A percentile compares a stretch with the other conserved stretches of the same genome.
These are phyloP conservation scores for Botryobasidium botryosum DNA, from an alignment of 768 basidiomycete genomes.

Conservation along the genomic window DNA sequence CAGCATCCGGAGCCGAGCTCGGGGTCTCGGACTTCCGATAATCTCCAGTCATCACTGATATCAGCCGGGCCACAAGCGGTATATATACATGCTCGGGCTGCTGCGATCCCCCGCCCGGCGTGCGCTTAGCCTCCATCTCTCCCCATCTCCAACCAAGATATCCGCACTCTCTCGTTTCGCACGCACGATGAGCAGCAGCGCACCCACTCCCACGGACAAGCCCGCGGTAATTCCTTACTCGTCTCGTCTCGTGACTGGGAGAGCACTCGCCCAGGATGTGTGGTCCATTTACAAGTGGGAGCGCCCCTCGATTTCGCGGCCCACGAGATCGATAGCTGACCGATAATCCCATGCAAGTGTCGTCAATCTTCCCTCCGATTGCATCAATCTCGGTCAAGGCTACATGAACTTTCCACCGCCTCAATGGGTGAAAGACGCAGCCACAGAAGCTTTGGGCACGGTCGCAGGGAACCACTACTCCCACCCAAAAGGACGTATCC, in stretches of 20 bases:
- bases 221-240: slow-evolving; percentile 42
- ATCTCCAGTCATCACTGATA: no score
- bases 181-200: no score
- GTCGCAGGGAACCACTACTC: slow-evolving; percentile 73
- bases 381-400: slow-evolving; percentile 88
- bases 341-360: slow-evolving; percentile 32
- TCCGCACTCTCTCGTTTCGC: no score
- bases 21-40: no score
- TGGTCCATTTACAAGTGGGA: slow-evolving; percentile 80
- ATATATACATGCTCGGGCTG: no score
- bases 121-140: no score
- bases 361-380: slow-evolving; percentile 74
- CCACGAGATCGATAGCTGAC: slow-evolving; percentile 6
- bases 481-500: slow-evolving; percentile 75
- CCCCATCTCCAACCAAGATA: no score
- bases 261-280: slow-evolving; percentile 67
- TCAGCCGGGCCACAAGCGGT: no score
- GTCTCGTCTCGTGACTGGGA: slow-evolving; percentile 53
- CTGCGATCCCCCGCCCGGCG: no score
- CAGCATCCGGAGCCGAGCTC: no score
- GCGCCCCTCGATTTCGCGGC: slow-evolving; percentile 13
- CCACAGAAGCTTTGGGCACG: slow-evolving; percentile 43
- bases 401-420: slow-evolving; percentile 92
- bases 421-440: slow-evolving; percentile 58
- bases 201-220: slow-evolving; percentile 4